These are phyloP conservation scores for Pseudocercospora crystallina DNA, from an alignment of 2,329 filamentous ascomycete species.

Conservation along the genomic window DNA sequence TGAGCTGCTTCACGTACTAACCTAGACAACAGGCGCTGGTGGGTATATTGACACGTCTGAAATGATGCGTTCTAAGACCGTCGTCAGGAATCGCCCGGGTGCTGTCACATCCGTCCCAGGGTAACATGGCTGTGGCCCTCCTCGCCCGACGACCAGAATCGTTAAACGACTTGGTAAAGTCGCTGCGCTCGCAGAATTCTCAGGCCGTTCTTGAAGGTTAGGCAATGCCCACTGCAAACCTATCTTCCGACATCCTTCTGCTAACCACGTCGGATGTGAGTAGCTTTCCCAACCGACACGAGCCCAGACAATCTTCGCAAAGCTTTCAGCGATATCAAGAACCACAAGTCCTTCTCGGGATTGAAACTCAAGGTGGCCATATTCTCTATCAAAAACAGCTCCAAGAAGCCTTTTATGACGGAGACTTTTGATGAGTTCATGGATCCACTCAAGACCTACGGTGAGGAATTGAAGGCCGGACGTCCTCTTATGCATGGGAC, in stretches of 20 bases:
- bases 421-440: constrained; percentile 54
- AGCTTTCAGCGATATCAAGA: constrained; percentile 52
- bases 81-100: constrained; percentile 53
- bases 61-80: too few species aligned
- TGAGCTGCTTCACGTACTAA: too few species aligned
- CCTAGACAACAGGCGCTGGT: too few species aligned
- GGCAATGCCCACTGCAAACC: too few species aligned
- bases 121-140: constrained; percentile 57
- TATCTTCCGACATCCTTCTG: too few species aligned
- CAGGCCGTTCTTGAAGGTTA: constrained; percentile 46
- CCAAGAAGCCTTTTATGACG: constrained; percentile 56
- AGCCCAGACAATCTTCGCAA: constrained; percentile 47
- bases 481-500: too few species aligned
- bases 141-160: constrained; percentile 52
- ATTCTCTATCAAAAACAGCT: constrained; percentile 57
- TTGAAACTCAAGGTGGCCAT: constrained; percentile 54
- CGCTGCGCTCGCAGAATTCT: constrained; percentile 43
- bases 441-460: constrained; percentile 52
- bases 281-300: constrained; percentile 53
- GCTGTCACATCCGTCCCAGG: constrained; percentile 51
- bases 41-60: too few species aligned
- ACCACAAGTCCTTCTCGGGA: constrained; percentile 47
- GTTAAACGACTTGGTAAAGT: constrained; percentile 44
- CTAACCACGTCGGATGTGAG: too few species aligned
- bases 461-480: too few species aligned